phyloP scores from a whole-genome alignment of 257 asterid species.

The Voacanga thouarsii region DNA sequence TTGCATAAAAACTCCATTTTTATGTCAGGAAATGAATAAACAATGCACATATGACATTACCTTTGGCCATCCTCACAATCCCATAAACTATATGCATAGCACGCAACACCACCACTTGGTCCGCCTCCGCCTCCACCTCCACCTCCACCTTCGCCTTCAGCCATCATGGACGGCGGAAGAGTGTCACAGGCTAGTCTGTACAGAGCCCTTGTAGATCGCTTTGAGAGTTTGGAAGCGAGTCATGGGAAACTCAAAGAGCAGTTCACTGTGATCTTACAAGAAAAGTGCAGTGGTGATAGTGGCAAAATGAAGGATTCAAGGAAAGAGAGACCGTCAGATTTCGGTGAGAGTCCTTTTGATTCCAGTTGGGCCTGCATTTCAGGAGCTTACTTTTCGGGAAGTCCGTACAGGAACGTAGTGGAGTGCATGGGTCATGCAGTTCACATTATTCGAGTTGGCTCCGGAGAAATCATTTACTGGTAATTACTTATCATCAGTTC shows the following conservation, averaged over 20 bases:
- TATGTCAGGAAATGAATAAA: not conserved
- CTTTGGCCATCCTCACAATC: constrained; percentile 10
- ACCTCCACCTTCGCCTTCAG: not conserved
- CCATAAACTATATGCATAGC: constrained; percentile 15
- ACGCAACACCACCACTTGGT: constrained; percentile 1
- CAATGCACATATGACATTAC: constrained; percentile 15
- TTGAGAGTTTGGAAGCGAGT: constrained; percentile 48
- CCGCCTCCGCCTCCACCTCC: constrained; percentile 16
- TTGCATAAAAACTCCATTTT: not conserved
- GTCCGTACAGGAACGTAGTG: constrained; percentile 50
- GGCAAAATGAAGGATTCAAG: not conserved
- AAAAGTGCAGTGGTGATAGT: constrained; percentile 4
- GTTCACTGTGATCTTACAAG: constrained; percentile 37
- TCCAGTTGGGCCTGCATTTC: constrained; percentile 36
- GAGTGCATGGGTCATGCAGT: constrained; percentile 66
- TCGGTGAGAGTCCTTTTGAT: constrained; percentile 22
- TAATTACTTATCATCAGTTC: constrained; percentile 5
- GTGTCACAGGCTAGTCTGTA: constrained; percentile 8
- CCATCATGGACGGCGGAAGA: constrained; percentile 48
- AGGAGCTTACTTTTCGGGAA: constrained; percentile 29
- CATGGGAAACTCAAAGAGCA: constrained; percentile 49
- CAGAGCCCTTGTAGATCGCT: constrained; percentile 38
- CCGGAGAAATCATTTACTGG: constrained; percentile 64
- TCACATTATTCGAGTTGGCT: constrained; percentile 35
- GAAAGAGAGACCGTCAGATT: constrained; percentile 22